Conservation (phyloP, 176 grass and related monocot species). For the Musa acuminata region DNA sequence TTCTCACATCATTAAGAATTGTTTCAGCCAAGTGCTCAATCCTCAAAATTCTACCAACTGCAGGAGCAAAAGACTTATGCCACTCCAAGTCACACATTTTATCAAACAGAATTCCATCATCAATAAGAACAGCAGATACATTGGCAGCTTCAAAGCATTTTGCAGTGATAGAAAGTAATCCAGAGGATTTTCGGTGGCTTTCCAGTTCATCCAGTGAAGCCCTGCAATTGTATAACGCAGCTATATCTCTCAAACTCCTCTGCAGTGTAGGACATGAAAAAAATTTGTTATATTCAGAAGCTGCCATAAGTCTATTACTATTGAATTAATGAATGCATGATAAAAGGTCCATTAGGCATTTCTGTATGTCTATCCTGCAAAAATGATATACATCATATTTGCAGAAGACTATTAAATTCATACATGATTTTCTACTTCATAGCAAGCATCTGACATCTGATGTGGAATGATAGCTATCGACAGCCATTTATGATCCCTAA, state of each 20-base stretch:
- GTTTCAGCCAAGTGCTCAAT: conserved; percentile 81
- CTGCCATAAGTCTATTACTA: neutral
- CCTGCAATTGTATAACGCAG: conserved; percentile 58
- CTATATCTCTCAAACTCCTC: conserved; percentile 88
- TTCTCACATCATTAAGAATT: conserved; percentile 81
- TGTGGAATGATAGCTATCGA: no score
- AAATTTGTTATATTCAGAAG: conserved; percentile 2
- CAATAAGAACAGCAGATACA: conserved; percentile 59
- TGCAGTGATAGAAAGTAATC: conserved; percentile 37
- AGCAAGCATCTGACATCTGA: no score
- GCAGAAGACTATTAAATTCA: neutral
- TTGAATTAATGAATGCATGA: neutral
- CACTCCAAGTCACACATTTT: conserved; percentile 62
- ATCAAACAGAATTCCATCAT: conserved; percentile 71
- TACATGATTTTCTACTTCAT: neutral
- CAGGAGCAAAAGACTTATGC: conserved; percentile 58
- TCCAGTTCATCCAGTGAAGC: conserved; percentile 56
- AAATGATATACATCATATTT: no score
- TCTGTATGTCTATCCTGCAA: no score
- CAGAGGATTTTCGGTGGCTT: conserved; percentile 48
- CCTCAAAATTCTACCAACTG: conserved; percentile 63
- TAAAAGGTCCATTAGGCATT: no score
- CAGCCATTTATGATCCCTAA: no score
- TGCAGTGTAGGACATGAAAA: conserved; percentile 17
- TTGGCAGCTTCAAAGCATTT: conserved; percentile 91